Conservation (phyloP, 345 rosid species). For the Carallia pectinifolia region DNA sequence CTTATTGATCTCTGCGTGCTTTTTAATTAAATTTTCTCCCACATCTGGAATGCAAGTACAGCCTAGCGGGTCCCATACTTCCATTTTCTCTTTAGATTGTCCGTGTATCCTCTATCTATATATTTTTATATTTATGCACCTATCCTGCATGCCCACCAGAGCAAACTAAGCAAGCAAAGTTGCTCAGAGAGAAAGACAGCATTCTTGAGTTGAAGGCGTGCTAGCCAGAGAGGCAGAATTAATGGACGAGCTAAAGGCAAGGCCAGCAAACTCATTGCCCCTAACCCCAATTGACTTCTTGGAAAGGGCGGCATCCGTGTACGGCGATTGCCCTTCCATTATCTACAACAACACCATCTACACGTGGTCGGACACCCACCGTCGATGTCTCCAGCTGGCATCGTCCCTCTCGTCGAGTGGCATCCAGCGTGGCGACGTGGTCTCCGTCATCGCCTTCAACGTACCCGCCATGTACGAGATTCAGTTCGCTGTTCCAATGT, state of each 20-base stretch:
- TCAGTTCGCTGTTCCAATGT: slow-evolving; percentile 78
- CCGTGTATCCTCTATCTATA: too few species aligned
- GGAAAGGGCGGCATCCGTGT: slow-evolving; percentile 66
- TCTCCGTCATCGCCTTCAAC: slow-evolving; percentile 71
- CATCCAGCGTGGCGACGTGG: slow-evolving; percentile 48
- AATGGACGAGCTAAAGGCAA: slow-evolving; percentile 37
- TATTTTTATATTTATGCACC: too few species aligned
- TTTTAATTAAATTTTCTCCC: too few species aligned
- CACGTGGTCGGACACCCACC: slow-evolving; percentile 75
- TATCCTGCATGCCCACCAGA: too few species aligned
- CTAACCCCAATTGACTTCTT: slow-evolving; percentile 45
- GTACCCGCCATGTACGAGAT: slow-evolving; percentile 86
- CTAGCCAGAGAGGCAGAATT: neutral
- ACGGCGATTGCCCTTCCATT: slow-evolving; percentile 67
- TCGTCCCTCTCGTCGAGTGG: slow-evolving; percentile 60
- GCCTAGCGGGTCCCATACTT: too few species aligned
- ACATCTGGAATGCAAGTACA: too few species aligned
- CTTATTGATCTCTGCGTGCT: too few species aligned
- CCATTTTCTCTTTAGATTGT: too few species aligned
- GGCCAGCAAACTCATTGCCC: slow-evolving; percentile 46
- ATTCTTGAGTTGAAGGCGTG: too few species aligned
- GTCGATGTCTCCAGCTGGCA: slow-evolving; percentile 75
- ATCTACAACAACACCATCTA: slow-evolving; percentile 46
- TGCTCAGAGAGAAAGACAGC: too few species aligned
- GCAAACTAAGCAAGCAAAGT: too few species aligned